Percentiles rank a stretch among this genome's conserved stretches.
Conservation (phyloP, 192 early-diverging fungal genomes). For the Gryganskiella cystojenkinii region DNA sequence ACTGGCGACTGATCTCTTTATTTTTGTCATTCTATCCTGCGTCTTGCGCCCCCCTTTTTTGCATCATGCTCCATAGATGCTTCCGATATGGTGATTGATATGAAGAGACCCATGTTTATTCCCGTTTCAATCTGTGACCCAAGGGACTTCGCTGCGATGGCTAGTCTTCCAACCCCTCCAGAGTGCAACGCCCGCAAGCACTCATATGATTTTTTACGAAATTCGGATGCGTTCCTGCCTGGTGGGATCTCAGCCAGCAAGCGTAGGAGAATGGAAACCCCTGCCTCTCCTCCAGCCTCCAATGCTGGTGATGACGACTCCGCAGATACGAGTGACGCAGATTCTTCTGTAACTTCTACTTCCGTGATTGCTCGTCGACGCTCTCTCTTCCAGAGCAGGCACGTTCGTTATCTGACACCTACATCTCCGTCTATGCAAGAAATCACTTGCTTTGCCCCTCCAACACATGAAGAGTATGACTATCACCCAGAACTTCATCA, state of each 20-base stretch:
- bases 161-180: conserved; percentile 43
- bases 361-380: conserved; percentile 20
- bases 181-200: conserved; percentile 51
- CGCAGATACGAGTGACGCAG: not conserved
- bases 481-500: conserved; percentile 46
- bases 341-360: not conserved
- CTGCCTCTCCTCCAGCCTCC: conserved; percentile 50
- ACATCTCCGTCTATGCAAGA: conserved; percentile 50
- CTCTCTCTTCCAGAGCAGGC: conserved; percentile 38
- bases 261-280: conserved; percentile 38
- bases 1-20: not conserved
- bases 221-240: conserved; percentile 40
- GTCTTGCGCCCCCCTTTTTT: not conserved
- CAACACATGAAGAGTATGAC: conserved; percentile 52
- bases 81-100: conserved; percentile 40
- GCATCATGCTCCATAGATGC: conserved; percentile 11
- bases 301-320: conserved; percentile 53
- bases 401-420: conserved; percentile 45
- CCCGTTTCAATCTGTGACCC: conserved; percentile 51
- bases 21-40: conserved; percentile 14
- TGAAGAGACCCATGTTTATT: conserved; percentile 54
- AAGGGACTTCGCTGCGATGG: conserved; percentile 39
- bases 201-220: conserved; percentile 46
- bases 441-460: conserved; percentile 49
- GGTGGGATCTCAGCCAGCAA: conserved; percentile 44